Evolutionary conservation across 768 basidiomycete species (phyloP).

Genomic region (Russula earlei): DNA sequence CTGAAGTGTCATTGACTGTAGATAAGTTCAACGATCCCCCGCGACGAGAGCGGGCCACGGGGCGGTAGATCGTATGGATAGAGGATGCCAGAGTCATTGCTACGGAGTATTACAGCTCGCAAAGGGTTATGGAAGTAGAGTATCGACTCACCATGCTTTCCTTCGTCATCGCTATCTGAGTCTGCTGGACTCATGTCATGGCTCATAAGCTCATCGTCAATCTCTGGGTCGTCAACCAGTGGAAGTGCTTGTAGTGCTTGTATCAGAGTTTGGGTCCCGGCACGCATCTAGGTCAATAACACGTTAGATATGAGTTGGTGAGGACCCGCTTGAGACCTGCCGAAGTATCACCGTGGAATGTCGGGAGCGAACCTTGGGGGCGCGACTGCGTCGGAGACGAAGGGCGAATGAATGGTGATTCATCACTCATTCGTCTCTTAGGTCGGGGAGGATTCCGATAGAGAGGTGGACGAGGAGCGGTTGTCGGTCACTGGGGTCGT

Average conservation of each 20-base stretch:
- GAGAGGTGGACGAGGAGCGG: slow-evolving; percentile 5
- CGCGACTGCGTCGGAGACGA: slow-evolving; percentile 49
- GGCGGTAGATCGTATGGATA: slow-evolving; percentile 81
- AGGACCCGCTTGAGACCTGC: slow-evolving; percentile 35
- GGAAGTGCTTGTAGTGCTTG: slow-evolving; percentile 83
- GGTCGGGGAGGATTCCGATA: slow-evolving; percentile 2
- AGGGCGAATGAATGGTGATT: slow-evolving; percentile 64
- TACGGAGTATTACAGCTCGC: slow-evolving; percentile 23
- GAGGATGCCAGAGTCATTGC: slow-evolving; percentile 59
- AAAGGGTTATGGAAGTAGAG: neutral
- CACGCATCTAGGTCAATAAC: slow-evolving; percentile 53
- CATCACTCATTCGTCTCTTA: slow-evolving; percentile 31
- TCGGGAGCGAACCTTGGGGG: slow-evolving; percentile 36
- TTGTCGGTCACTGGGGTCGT: neutral
- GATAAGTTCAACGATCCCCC: slow-evolving; percentile 23
- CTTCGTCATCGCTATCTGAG: slow-evolving; percentile 62
- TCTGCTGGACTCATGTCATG: slow-evolving; percentile 34
- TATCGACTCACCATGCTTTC: slow-evolving; percentile 26
- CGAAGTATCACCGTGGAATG: slow-evolving; percentile 62
- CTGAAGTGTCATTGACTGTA: slow-evolving; percentile 18
- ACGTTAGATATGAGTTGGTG: slow-evolving; percentile 4
- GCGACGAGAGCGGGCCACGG: slow-evolving; percentile 58
- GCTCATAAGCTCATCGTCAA: slow-evolving; percentile 50
- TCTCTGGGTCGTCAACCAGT: slow-evolving; percentile 60
- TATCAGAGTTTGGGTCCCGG: slow-evolving; percentile 81